Base-by-base conservation (phyloP, 2,329 filamentous ascomycete genomes). In the Aspergillus sergii region DNA sequence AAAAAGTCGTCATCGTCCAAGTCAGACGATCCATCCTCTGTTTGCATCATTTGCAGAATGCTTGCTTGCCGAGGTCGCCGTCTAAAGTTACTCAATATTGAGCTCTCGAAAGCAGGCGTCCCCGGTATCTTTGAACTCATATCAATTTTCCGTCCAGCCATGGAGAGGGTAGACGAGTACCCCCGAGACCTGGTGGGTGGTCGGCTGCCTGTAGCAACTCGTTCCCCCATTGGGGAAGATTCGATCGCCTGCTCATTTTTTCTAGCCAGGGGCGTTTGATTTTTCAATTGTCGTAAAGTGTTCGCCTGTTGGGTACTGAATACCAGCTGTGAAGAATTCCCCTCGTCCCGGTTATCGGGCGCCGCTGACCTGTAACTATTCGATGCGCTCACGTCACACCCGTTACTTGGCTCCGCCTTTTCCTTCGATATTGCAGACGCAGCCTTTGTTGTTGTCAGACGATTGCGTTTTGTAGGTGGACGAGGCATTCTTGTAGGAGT, bases 21-120 rank as follows among this genome's bases (percentile, higher is more conserved):
- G 21, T 78, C 75, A 30, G 76, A 76, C 28, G 76, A 76, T n/a
- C 68, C 72, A 62, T 78, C 77, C 39, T 79, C 77, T 19, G 75
- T 75, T 48, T 80, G 77, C 75, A 81, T 78, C 73, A 81, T 76
- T 41, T 80, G 78, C 9, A 82, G 70, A 55, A 82, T 79, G 68
- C 80, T 82, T 28, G 78, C 76, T 62, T 82, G 80, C 64, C 80
- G 76, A 14, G 79, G 76, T 36, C 80, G 71, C 43, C 77, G 74
- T 59, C 79, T 77, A 64, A 82, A 82, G 64, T 80, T 79, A 64
- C 78, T 80, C 60, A 82, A 61, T 59, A 81, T 73, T 4, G 79
- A 82, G 59, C 70, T 78, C 57, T 81, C 79, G 59, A 77, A 79
- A 6, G 72, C 76, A 45, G 80, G 80, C 10, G 80, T 81, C 12